Evolutionary conservation across 805 yeast genomes (phyloP).

Genomic region (Metschnikowia kunwiensis): DNA sequence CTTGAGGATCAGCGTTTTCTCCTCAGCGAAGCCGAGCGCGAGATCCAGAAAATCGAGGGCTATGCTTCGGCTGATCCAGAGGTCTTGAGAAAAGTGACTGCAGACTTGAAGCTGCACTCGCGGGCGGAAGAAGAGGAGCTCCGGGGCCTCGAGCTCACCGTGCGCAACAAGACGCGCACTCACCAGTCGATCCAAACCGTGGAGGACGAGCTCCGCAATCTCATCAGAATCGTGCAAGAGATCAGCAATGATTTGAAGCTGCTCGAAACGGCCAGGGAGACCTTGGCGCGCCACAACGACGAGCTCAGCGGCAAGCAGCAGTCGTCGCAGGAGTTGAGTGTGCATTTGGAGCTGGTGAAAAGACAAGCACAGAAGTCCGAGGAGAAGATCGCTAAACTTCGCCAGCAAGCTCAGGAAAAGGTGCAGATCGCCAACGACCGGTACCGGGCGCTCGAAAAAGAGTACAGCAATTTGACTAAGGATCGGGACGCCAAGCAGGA

Average conservation of each 20-base stretch:
- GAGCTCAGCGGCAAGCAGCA: constrained; percentile 36
- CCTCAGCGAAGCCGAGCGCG: constrained; percentile 53
- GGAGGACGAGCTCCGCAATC: constrained; percentile 39
- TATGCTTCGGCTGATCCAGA: constrained; percentile 62
- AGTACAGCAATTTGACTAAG: constrained; percentile 47
- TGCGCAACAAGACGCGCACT: constrained; percentile 51
- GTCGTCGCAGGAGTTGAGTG: constrained; percentile 38
- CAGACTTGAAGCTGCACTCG: constrained; percentile 48
- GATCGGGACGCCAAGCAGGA: constrained; percentile 48
- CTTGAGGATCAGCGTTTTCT: constrained; percentile 60
- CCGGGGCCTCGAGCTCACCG: constrained; percentile 37
- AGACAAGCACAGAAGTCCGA: constrained; percentile 48
- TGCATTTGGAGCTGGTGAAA: constrained; percentile 46
- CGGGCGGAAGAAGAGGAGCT: constrained; percentile 29
- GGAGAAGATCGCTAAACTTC: constrained; percentile 46
- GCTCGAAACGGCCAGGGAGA: constrained; percentile 40
- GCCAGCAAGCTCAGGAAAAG: constrained; percentile 45
- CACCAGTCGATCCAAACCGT: constrained; percentile 53
- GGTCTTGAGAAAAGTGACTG: constrained; percentile 49
- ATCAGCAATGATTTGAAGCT: constrained; percentile 44
- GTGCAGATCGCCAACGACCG: constrained; percentile 40
- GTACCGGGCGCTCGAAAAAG: constrained; percentile 42
- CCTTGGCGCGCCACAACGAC: constrained; percentile 30
- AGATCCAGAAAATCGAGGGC: constrained; percentile 55
- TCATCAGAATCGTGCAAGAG: constrained; percentile 51